phyloP scores from a whole-genome alignment of 805 yeast species.

The Nadsonia fulvescens region DNA sequence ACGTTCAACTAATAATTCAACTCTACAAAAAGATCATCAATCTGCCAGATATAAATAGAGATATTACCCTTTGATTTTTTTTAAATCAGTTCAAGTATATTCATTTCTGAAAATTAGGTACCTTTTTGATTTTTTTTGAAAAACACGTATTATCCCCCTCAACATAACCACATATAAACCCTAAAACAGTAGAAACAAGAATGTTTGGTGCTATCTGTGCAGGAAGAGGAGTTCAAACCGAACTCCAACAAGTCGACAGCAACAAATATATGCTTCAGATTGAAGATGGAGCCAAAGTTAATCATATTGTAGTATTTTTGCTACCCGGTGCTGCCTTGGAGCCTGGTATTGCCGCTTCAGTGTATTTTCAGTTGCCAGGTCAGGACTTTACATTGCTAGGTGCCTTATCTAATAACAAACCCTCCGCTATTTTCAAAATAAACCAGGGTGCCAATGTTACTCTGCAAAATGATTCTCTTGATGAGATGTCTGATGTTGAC shows the following conservation, averaged over 20 bases:
- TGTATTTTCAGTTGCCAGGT: constrained; percentile 69
- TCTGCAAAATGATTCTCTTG: constrained; percentile 22
- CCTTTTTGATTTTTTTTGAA: too few relatives aligned
- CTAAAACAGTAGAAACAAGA: neutral
- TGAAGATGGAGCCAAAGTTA: constrained; percentile 43
- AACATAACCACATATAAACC: neutral
- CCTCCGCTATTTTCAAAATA: constrained; percentile 80
- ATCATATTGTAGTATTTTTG: constrained; percentile 69
- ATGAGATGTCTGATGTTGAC: constrained; percentile 41
- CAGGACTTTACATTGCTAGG: constrained; percentile 23
- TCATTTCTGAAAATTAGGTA: too few relatives aligned
- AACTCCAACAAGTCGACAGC: constrained; percentile 41
- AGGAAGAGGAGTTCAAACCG: constrained; percentile 31
- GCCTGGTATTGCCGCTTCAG: constrained; percentile 57
- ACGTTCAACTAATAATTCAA: too few relatives aligned
- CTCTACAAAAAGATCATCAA: too few relatives aligned
- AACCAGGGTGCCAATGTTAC: constrained; percentile 23
- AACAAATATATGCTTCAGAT: constrained; percentile 49
- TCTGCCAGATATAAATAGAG: too few relatives aligned
- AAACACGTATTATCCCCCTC: too few relatives aligned
- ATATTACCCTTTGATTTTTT: too few relatives aligned
- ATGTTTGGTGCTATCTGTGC: constrained; percentile 71
- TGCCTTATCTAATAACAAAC: constrained; percentile 34
- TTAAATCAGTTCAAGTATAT: too few relatives aligned
- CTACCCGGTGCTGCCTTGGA: constrained; percentile 55